phyloP scores from a whole-genome alignment of 805 yeast species.

The Kregervanrija delftensis region DNA sequence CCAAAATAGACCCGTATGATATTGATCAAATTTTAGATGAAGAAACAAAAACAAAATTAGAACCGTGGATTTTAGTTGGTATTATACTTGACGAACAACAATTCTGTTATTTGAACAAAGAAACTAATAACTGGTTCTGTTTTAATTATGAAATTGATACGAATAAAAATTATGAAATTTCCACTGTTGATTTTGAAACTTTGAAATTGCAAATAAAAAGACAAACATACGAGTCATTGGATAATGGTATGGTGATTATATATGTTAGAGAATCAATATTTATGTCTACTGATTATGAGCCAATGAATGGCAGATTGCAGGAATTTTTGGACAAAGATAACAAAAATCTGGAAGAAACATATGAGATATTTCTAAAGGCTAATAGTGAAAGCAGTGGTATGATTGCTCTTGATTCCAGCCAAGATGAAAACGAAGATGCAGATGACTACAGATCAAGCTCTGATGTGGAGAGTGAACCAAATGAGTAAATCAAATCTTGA shows the following conservation, averaged over 20 bases:
- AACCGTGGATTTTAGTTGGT: slow-evolving; percentile 34
- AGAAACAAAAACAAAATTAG: slow-evolving; percentile 16
- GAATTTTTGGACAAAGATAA: slow-evolving; percentile 29
- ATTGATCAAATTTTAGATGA: slow-evolving; percentile 21
- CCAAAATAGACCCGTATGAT: slow-evolving; percentile 19
- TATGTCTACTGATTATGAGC: slow-evolving; percentile 1
- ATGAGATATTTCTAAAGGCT: neutral
- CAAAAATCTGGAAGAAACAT: slow-evolving; percentile 11
- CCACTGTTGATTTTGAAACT: slow-evolving; percentile 18
- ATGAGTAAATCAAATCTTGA: too few species aligned
- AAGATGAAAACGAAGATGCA: too few species aligned
- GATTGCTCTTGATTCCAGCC: too few species aligned
- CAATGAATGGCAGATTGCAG: slow-evolving; percentile 20
- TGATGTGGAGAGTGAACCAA: too few species aligned
- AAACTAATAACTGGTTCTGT: slow-evolving; percentile 23
- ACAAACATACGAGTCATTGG: slow-evolving; percentile 20
- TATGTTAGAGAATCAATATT: slow-evolving; percentile 28
- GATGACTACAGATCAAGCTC: too few species aligned
- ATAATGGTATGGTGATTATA: slow-evolving; percentile 27
- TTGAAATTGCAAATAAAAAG: slow-evolving; percentile 17
- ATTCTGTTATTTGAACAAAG: slow-evolving; percentile 25
- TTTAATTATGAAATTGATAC: slow-evolving; percentile 24
- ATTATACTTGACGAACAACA: slow-evolving; percentile 26
- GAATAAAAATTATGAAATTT: slow-evolving; percentile 19
- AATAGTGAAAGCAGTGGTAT: too few species aligned